phyloP scores from a whole-genome alignment of 192 early-diverging fungal species.

The Backusella circina region DNA sequence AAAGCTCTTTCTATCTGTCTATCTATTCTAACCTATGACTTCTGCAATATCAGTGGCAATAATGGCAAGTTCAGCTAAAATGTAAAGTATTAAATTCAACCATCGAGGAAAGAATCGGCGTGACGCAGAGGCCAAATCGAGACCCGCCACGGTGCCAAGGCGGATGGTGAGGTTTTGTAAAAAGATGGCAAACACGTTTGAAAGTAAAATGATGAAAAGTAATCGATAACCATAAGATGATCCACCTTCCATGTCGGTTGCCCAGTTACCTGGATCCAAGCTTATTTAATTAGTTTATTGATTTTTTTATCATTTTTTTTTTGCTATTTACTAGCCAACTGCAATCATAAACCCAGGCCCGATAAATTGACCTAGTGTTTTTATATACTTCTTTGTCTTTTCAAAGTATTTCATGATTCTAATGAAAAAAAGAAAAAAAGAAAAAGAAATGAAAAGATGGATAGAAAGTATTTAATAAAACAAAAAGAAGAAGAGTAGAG shows the following conservation, averaged over 20 bases:
- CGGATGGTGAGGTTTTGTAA: constrained; percentile 77
- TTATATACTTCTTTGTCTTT: not conserved
- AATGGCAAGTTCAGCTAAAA: constrained; percentile 74
- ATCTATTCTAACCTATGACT: constrained; percentile 49
- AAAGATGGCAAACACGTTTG: constrained; percentile 73
- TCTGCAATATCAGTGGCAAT: constrained; percentile 83
- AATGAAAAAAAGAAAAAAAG: not conserved
- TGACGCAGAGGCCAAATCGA: constrained; percentile 72
- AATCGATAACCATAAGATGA: constrained; percentile 70
- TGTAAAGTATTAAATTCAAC: constrained; percentile 63
- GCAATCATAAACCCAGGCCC: constrained; percentile 33
- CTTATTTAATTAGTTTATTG: not conserved
- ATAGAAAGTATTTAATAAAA: not conserved
- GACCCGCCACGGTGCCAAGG: constrained; percentile 70
- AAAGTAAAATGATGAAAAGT: constrained; percentile 68
- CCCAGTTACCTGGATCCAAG: constrained; percentile 88
- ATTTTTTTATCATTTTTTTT: not conserved
- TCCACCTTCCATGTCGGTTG: constrained; percentile 75
- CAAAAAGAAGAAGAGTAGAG: not conserved
- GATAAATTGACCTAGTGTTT: constrained; percentile 15
- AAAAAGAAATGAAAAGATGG: too few relatives aligned
- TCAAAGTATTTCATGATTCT: not conserved
- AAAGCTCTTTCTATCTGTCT: too few relatives aligned
- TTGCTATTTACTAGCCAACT: constrained; percentile 23
- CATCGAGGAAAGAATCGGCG: constrained; percentile 52